These are phyloP conservation scores for Pseudocercospora macadamiae DNA, from an alignment of 2,329 filamentous ascomycete genomes.

Conservation along the genomic window DNA sequence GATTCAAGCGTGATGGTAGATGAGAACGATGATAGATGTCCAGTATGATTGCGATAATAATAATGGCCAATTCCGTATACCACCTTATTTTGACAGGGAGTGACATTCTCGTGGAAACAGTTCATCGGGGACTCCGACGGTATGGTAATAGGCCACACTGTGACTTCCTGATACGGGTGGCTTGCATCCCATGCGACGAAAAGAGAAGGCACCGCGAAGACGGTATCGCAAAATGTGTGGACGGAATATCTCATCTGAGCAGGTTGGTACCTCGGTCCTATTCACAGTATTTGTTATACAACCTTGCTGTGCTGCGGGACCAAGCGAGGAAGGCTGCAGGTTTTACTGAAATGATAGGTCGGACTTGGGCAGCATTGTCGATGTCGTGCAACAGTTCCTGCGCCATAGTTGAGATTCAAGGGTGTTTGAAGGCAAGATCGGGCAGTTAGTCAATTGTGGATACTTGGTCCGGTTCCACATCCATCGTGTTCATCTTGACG, in stretches of 20 bases:
- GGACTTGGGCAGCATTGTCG: background rate
- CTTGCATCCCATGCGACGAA: background rate
- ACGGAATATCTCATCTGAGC: constrained; percentile 1
- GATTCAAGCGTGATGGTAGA: no score
- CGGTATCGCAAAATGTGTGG: constrained; percentile 8
- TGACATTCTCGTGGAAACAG: background rate
- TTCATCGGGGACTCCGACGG: background rate
- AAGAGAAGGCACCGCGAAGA: background rate
- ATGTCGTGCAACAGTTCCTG: constrained; percentile 3
- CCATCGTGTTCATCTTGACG: background rate
- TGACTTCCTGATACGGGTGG: constrained; percentile 2
- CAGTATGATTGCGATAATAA: constrained; percentile 2
- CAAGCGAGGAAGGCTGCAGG: constrained; percentile 3
- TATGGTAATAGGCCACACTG: background rate
- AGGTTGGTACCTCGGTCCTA: background rate
- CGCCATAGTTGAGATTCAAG: background rate
- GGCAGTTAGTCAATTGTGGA: constrained; percentile 6
- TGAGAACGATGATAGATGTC: constrained; percentile 1
- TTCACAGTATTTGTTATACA: constrained; percentile 5
- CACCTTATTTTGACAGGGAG: background rate
- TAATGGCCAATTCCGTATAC: background rate
- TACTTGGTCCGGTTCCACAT: background rate
- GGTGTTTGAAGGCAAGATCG: no score
- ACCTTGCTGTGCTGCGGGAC: background rate
- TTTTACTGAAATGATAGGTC: background rate